These are phyloP conservation scores for Gossypium mustelinum DNA, from an alignment of 345 rosid species.

Conservation along the genomic window DNA sequence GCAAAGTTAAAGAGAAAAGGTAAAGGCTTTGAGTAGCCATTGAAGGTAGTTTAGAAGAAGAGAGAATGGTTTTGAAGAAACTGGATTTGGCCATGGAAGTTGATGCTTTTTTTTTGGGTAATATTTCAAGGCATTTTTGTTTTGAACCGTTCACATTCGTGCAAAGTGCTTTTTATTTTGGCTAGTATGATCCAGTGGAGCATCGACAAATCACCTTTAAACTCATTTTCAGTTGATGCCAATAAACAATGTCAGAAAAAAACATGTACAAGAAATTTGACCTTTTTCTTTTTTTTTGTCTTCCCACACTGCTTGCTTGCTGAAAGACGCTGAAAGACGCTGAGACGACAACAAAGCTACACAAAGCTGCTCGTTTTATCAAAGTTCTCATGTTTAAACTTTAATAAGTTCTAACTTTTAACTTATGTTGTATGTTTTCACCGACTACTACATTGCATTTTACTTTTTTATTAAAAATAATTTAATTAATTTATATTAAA, in stretches of 20 bases:
- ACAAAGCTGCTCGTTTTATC: not conserved
- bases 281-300: not conserved
- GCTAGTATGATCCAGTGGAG: not conserved
- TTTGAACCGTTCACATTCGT: not conserved
- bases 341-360: not conserved
- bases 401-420: too few species aligned
- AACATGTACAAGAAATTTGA: not conserved
- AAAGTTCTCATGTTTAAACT: not conserved
- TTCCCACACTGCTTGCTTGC: not conserved
- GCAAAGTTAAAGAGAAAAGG: conserved; percentile 27
- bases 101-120: not conserved
- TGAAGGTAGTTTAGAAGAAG: conserved; percentile 9
- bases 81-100: conserved; percentile 2
- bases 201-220: not conserved
- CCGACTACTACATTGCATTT: too few species aligned
- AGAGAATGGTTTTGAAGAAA: conserved; percentile 3
- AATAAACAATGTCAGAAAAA: not conserved
- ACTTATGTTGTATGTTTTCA: too few species aligned
- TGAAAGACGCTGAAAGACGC: not conserved
- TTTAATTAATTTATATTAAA: too few species aligned
- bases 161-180: not conserved
- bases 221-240: not conserved
- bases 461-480: too few species aligned
- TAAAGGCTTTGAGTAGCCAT: conserved; percentile 32
- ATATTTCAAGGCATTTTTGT: not conserved